Base-by-base conservation (phyloP, 345 rosid species). In the Corymbia maculata region DNA sequence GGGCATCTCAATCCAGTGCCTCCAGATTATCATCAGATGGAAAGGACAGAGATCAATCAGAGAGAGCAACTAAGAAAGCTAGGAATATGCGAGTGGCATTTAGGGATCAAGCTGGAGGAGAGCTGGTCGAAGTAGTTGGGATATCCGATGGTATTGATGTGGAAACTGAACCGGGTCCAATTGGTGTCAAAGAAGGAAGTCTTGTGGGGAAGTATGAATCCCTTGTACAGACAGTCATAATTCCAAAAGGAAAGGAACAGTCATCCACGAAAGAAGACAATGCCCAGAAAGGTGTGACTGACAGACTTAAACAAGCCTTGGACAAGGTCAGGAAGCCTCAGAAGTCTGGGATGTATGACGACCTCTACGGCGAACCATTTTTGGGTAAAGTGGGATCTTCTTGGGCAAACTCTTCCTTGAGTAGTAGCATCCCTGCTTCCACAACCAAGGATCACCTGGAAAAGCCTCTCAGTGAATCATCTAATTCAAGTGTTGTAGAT, bases 131-230 rank as follows among this genome's bases (percentile, higher is more conserved):
- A 89, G 94, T 98, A 55, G 99, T 98, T 89, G 99, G 99, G 79
- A 51, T 93, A 88, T 98, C 99, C 24, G 99, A 98, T 93, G 99
- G 98, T 86, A 97, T 93, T 5, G 99, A 96, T 87, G 98, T 96
- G 85, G 99, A 94, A 88, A 98, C 99, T n/a, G 99, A 95, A 93
- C 97, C 99, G 52, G 99, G 99, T 92, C 98, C 97, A 1, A 30
- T 94, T 45, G 99, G 97, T 55, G 95, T 97, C 86, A 96, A 92
- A 90, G 99, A 97, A 92, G 99, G 99, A 90, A 96, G 99, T 88
- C 96, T 97, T 21, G 97, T 96, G 86, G 99, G 99, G 85, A 96
- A 96, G 91, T 96, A 97, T 55, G 98, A 95, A 90, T 96, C 98
- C 52, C 95, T 96, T 85, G 96, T 96, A 86, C 98, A 94, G 87